phyloP scores from a whole-genome alignment of 768 basidiomycete species.

The Cystobasidium tubakii region DNA sequence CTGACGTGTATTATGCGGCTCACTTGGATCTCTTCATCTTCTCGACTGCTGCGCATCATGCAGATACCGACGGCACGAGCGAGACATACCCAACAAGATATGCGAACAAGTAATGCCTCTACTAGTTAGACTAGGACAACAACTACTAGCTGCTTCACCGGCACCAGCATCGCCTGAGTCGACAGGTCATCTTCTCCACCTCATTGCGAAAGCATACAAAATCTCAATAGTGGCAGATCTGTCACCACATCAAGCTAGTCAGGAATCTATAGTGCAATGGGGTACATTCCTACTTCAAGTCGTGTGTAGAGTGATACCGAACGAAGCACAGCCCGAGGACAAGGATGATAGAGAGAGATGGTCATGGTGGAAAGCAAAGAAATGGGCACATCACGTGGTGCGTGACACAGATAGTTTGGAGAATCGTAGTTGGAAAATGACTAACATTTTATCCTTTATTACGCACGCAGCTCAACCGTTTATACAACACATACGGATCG shows the following conservation, averaged over 20 bases:
- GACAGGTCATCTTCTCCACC: conserved; percentile 71
- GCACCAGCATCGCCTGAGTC: conserved; percentile 53
- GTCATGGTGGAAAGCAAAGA: conserved; percentile 89
- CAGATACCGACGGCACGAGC: conserved; percentile 42
- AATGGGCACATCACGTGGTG: conserved; percentile 81
- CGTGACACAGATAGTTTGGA: conserved; percentile 52
- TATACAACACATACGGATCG: conserved; percentile 65
- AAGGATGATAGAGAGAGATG: conserved; percentile 50
- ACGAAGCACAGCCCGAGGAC: conserved; percentile 33
- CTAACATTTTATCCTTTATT: not conserved
- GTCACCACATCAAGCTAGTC: conserved; percentile 59
- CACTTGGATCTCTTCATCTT: not conserved
- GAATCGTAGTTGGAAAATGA: not conserved
- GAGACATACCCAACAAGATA: conserved; percentile 49
- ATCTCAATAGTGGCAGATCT: conserved; percentile 71
- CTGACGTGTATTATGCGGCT: not conserved
- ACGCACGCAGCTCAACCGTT: conserved; percentile 18
- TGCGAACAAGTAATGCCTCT: conserved; percentile 65
- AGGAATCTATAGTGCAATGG: conserved; percentile 77
- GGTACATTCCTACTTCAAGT: conserved; percentile 70
- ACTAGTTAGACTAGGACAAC: conserved; percentile 66
- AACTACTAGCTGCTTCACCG: conserved; percentile 59
- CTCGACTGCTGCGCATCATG: not conserved
- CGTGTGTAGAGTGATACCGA: conserved; percentile 51
- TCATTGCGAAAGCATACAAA: conserved; percentile 81